Conservation (phyloP, 2,329 filamentous ascomycete genomes). For the Aspergillus texensis region DNA sequence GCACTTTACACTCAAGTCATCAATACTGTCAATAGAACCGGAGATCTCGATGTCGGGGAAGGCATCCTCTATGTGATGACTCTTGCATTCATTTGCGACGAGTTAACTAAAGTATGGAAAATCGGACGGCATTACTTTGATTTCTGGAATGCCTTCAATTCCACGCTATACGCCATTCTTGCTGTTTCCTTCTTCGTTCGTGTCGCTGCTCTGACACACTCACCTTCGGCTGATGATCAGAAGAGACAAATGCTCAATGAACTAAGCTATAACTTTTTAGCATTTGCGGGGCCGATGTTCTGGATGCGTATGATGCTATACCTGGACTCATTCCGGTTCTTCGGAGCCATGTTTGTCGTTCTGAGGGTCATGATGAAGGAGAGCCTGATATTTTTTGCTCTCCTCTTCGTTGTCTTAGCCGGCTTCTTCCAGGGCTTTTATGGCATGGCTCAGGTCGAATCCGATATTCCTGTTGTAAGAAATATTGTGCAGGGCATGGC, state of each 20-base stretch:
- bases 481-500: conserved; percentile 63
- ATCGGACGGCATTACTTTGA: conserved; percentile 87
- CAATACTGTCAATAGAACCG: conserved; percentile 86
- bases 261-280: conserved; percentile 90
- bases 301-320: conserved; percentile 93
- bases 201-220: conserved; percentile 73
- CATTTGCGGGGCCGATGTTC: conserved; percentile 93
- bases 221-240: conserved; percentile 50
- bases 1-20: conserved; percentile 86
- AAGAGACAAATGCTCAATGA: conserved; percentile 68
- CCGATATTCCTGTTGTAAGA: conserved; percentile 57
- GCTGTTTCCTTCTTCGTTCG: conserved; percentile 77
- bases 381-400: conserved; percentile 92
- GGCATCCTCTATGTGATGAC: conserved; percentile 88
- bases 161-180: conserved; percentile 76
- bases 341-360: conserved; percentile 96
- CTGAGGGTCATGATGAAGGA: conserved; percentile 94
- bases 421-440: conserved; percentile 92
- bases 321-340: conserved; percentile 90
- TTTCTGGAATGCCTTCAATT: conserved; percentile 98
- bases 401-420: conserved; percentile 76
- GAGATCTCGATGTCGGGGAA: conserved; percentile 83
- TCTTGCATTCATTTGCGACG: conserved; percentile 85
- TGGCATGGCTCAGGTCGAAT: conserved; percentile 81
- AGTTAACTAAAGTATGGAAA: conserved; percentile 88